A percentile compares a stretch with the other conserved stretches of the same genome.
phyloP scores from a whole-genome alignment of 2,329 filamentous ascomycete species.

The Plectosphaerella sp. region DNA sequence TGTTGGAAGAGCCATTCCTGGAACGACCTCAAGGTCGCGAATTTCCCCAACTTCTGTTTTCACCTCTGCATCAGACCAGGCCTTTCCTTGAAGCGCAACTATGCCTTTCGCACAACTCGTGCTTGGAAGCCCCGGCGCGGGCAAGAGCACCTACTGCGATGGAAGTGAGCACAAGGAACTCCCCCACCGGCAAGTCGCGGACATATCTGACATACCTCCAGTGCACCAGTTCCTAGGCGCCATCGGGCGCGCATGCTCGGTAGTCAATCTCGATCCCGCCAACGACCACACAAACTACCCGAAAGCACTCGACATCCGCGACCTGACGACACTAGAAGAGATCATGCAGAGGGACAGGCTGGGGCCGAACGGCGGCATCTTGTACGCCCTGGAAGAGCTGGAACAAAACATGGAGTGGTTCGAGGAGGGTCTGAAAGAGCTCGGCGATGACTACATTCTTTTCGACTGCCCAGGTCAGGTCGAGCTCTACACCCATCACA shows the following conservation, averaged over 20 bases:
- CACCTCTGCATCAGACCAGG: too few species aligned
- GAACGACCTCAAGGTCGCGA: too few species aligned
- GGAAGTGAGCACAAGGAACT: conserved; percentile 58
- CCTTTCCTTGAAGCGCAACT: too few species aligned
- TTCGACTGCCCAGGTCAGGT: conserved; percentile 98
- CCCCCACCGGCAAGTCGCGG: neutral
- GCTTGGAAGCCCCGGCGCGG: conserved; percentile 88
- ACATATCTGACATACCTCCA: conserved; percentile 19
- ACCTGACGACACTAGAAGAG: conserved; percentile 84
- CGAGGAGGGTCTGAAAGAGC: conserved; percentile 70
- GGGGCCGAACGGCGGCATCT: conserved; percentile 85
- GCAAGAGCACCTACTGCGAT: conserved; percentile 98
- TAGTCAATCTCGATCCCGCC: conserved; percentile 94
- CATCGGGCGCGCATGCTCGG: conserved; percentile 89
- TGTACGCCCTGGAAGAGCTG: conserved; percentile 93
- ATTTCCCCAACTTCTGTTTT: too few species aligned
- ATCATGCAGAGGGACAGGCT: conserved; percentile 90
- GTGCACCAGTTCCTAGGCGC: conserved; percentile 97
- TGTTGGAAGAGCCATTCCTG: too few species aligned
- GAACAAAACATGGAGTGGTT: conserved; percentile 95
- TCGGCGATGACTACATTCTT: conserved; percentile 86
- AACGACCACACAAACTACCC: conserved; percentile 91
- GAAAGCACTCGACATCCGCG: conserved; percentile 84
- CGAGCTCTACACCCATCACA: conserved; percentile 94
- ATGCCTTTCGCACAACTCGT: conserved; percentile 74